These are phyloP conservation scores for Peronospora belbahrii DNA, from an alignment of 352 stramenopile genomes.

Conservation along the genomic window DNA sequence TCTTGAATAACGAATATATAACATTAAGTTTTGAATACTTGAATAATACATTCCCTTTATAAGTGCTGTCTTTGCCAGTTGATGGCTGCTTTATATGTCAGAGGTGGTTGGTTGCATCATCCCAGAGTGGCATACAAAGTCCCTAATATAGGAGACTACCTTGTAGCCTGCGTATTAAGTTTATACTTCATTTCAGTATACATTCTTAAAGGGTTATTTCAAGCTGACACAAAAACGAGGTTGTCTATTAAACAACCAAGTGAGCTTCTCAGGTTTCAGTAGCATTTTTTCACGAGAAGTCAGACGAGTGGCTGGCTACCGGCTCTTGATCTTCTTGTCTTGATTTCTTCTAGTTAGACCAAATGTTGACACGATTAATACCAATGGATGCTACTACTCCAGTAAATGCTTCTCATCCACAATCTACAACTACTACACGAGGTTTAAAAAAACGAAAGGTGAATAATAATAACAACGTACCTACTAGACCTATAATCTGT, in stretches of 20 bases:
- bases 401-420: too few relatives aligned
- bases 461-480: slow-evolving; percentile 10
- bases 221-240: slow-evolving; percentile 6
- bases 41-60: too few relatives aligned
- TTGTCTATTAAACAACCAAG: slow-evolving; percentile 5
- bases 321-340: slow-evolving; percentile 7
- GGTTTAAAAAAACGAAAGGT: slow-evolving; percentile 59
- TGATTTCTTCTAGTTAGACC: neutral
- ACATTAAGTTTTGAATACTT: too few relatives aligned
- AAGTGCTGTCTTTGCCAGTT: too few relatives aligned
- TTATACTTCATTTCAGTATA: slow-evolving; percentile 13
- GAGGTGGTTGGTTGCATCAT: slow-evolving; percentile 1
- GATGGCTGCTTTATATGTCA: neutral
- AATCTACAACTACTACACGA: slow-evolving; percentile 2
- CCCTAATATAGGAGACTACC: slow-evolving; percentile 3
- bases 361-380: slow-evolving; percentile 16
- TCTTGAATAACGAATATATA: too few relatives aligned
- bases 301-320: slow-evolving; percentile 12
- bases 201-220: slow-evolving; percentile 11
- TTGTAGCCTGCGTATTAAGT: slow-evolving; percentile 6
- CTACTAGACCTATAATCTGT: slow-evolving; percentile 14
- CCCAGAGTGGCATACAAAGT: slow-evolving; percentile 5
- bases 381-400: too few relatives aligned
- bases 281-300: slow-evolving; percentile 21
- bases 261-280: slow-evolving; percentile 27